These are phyloP conservation scores for Hirsutella minnesotensis DNA, from an alignment of 2,329 filamentous ascomycete genomes.

Conservation along the genomic window DNA sequence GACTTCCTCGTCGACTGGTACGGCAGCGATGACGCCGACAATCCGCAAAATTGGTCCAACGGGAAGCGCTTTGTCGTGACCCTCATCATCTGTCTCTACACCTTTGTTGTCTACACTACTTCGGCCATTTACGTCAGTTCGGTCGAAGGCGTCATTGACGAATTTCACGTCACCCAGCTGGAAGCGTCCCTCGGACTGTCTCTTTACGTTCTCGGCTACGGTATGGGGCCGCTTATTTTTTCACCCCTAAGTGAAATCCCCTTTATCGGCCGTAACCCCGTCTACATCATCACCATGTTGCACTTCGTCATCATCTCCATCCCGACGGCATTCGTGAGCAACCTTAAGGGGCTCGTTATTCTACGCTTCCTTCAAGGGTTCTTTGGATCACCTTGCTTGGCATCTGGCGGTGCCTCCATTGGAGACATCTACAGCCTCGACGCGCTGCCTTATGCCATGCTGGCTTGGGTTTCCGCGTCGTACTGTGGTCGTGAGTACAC, in stretches of 20 bases:
- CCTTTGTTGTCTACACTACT: constrained; percentile 44
- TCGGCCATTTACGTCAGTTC: constrained; percentile 36
- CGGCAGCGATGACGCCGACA: constrained; percentile 39
- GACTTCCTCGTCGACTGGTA: constrained; percentile 42
- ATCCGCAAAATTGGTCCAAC: constrained; percentile 43
- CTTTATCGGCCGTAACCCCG: constrained; percentile 51
- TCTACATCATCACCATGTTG: constrained; percentile 56
- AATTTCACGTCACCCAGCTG: constrained; percentile 39
- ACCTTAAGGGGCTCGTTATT: constrained; percentile 52
- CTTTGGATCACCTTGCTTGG: constrained; percentile 54
- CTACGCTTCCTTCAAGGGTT: constrained; percentile 54
- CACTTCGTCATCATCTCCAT: constrained; percentile 57
- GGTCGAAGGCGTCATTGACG: constrained; percentile 32
- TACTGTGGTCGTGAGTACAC: constrained; percentile 30
- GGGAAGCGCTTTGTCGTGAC: constrained; percentile 28
- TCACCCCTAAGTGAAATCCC: constrained; percentile 58
- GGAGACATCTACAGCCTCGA: constrained; percentile 42
- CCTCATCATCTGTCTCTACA: constrained; percentile 41
- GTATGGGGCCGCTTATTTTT: constrained; percentile 52
- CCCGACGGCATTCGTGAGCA: constrained; percentile 49
- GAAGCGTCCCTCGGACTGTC: constrained; percentile 45
- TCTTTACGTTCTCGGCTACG: constrained; percentile 53
- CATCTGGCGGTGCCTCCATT: constrained; percentile 41
- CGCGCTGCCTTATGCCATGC: constrained; percentile 46
- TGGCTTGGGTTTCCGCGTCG: constrained; percentile 44